Percentiles rank a stretch among this genome's conserved stretches.
phyloP scores from a whole-genome alignment of 2,329 filamentous ascomycete genomes.

The Leptographium procerum region DNA sequence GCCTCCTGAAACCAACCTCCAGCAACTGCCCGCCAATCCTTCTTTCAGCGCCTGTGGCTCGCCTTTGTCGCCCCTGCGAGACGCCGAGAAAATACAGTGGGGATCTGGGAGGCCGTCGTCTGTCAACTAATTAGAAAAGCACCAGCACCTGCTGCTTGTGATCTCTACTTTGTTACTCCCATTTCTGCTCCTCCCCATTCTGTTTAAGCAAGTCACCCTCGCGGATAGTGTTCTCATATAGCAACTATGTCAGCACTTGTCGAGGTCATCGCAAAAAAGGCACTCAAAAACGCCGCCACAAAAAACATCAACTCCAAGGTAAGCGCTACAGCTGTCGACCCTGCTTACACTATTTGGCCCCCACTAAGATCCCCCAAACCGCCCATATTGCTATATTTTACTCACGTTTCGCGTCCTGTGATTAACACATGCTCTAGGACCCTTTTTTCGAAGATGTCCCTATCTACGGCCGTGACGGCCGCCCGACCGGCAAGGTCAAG shows the following conservation, averaged over 20 bases:
- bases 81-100: not conserved
- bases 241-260: conserved; percentile 12
- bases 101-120: not conserved
- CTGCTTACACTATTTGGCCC: not conserved
- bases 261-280: conserved; percentile 13
- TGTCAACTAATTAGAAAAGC: not conserved
- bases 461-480: conserved; percentile 56
- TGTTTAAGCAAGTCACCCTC: not conserved
- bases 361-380: not conserved
- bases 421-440: conserved; percentile 43
- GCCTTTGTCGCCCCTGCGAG: not conserved
- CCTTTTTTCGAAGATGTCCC: conserved; percentile 80
- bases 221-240: not conserved
- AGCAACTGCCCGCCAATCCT: conserved; percentile 7
- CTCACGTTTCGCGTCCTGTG: not conserved
- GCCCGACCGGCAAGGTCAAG: conserved; percentile 59
- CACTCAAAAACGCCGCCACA: conserved; percentile 10
- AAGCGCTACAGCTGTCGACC: not conserved
- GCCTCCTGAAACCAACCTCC: conserved; percentile 12
- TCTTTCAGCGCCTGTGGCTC: conserved; percentile 3
- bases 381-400: no score
- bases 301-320: conserved; percentile 17
- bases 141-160: not conserved
- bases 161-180: not conserved
- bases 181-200: not conserved